Evolutionary conservation across 352 stramenopile species (phyloP).

Genomic region (Phytophthora parvispora): DNA sequence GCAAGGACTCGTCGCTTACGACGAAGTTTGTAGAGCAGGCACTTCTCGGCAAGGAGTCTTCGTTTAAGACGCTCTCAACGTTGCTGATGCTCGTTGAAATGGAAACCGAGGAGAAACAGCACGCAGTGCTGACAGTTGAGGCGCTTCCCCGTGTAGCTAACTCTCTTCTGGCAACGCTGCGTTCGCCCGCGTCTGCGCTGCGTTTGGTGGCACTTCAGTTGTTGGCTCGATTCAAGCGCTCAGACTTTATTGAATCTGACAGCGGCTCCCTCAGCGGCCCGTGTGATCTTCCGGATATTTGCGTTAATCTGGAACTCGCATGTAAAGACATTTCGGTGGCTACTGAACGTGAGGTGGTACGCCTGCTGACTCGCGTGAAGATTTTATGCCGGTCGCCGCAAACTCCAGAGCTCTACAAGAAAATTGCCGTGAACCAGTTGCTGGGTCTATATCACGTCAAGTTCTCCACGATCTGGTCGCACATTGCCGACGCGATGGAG

Average conservation of each 20-base stretch:
- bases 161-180: constrained; percentile 67
- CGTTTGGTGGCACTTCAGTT: constrained; percentile 80
- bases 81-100: constrained; percentile 74
- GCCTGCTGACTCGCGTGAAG: constrained; percentile 83
- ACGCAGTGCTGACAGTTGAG: constrained; percentile 50
- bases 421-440: constrained; percentile 77
- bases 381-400: constrained; percentile 77
- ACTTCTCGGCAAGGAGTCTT: constrained; percentile 53
- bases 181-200: constrained; percentile 72
- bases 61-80: constrained; percentile 69
- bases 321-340: constrained; percentile 69
- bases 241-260: constrained; percentile 63
- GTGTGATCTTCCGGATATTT: constrained; percentile 78
- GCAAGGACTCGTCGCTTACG: constrained; percentile 14
- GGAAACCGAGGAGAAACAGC: constrained; percentile 56
- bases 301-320: constrained; percentile 70
- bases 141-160: constrained; percentile 44
- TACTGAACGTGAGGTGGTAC: constrained; percentile 87
- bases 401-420: constrained; percentile 84
- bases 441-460: constrained; percentile 91
- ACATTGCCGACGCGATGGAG: constrained; percentile 80
- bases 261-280: constrained; percentile 55
- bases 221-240: constrained; percentile 58
- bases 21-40: constrained; percentile 44
- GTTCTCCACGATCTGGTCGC: constrained; percentile 88